Conservation (phyloP, 768 basidiomycete species). For the Tubosaeta brunneosetosa region DNA sequence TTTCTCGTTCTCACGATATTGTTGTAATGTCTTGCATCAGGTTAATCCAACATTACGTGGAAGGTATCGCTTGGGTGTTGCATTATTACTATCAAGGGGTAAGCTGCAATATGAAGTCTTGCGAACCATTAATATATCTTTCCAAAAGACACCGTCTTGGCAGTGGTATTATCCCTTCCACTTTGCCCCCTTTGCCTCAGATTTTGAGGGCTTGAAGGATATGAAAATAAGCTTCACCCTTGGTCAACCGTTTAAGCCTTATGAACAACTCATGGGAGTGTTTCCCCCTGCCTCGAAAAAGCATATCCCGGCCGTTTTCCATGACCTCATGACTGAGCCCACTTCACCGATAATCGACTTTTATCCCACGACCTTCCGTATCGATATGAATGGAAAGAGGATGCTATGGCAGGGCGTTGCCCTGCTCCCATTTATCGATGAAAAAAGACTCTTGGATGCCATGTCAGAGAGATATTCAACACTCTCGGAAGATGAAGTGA, state of each 20-base stretch:
- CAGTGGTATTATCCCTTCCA: constrained; percentile 99
- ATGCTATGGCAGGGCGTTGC: constrained; percentile 99
- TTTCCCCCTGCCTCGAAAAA: constrained; percentile 86
- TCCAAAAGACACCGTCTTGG: constrained; percentile 80
- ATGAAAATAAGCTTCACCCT: constrained; percentile 77
- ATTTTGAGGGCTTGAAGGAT: constrained; percentile 75
- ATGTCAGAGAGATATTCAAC: constrained; percentile 64
- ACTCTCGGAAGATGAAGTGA: constrained; percentile 76
- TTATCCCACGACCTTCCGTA: constrained; percentile 86
- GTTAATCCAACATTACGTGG: constrained; percentile 78
- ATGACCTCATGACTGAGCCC: constrained; percentile 78
- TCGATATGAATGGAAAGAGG: constrained; percentile 99
- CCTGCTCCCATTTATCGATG: constrained; percentile 92
- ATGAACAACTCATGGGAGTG: constrained; percentile 97
- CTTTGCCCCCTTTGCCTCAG: constrained; percentile 96
- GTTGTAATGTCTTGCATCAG: constrained; percentile 36
- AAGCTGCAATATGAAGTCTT: constrained; percentile 22
- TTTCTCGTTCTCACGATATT: neutral
- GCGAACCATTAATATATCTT: constrained; percentile 17
- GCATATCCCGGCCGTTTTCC: constrained; percentile 86
- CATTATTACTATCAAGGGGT: constrained; percentile 99
- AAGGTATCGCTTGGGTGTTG: constrained; percentile 94
- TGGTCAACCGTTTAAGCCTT: constrained; percentile 92
- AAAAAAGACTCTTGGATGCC: constrained; percentile 74
- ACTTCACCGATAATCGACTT: constrained; percentile 94